A percentile compares a stretch with the other conserved stretches of the same genome.
phyloP scores from a whole-genome alignment of 306 rosid genomes.

The Lagenaria siceraria region DNA sequence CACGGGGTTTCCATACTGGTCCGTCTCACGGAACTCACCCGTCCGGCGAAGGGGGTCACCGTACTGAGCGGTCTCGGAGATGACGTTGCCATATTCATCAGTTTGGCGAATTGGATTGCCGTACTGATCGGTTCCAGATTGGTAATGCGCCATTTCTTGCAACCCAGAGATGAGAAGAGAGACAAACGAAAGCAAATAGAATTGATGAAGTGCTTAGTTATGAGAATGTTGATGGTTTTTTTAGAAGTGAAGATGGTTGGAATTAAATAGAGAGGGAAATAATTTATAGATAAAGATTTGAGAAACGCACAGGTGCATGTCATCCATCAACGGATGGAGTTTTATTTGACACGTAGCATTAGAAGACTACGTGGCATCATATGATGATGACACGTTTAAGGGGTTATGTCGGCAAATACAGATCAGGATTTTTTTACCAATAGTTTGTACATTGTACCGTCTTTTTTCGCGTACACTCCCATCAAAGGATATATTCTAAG shows the following conservation, averaged over 20 bases:
- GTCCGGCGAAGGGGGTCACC: conserved; percentile 7
- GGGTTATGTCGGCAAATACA: not conserved
- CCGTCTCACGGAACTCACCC: not conserved
- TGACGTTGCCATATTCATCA: conserved; percentile 16
- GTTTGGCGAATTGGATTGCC: conserved; percentile 8
- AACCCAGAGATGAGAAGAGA: too few relatives aligned
- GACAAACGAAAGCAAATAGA: too few relatives aligned
- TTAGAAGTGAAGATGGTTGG: not conserved
- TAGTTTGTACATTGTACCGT: too few relatives aligned
- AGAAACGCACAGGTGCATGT: not conserved
- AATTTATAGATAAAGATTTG: not conserved
- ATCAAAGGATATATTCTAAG: too few relatives aligned
- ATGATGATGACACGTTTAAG: not conserved
- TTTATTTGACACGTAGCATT: not conserved
- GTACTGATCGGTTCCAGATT: conserved; percentile 9
- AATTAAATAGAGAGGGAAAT: not conserved
- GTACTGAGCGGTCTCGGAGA: not conserved
- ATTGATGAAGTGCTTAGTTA: too few relatives aligned
- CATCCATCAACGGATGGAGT: not conserved
- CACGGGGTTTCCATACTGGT: not conserved
- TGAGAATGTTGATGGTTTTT: not conserved
- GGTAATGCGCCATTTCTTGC: conserved; percentile 15
- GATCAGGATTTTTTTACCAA: too few relatives aligned
- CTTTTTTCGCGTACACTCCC: too few relatives aligned
- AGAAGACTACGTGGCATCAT: not conserved